These are phyloP conservation scores for Ehretia macrophylla DNA, from an alignment of 257 asterid species.

Conservation along the genomic window DNA sequence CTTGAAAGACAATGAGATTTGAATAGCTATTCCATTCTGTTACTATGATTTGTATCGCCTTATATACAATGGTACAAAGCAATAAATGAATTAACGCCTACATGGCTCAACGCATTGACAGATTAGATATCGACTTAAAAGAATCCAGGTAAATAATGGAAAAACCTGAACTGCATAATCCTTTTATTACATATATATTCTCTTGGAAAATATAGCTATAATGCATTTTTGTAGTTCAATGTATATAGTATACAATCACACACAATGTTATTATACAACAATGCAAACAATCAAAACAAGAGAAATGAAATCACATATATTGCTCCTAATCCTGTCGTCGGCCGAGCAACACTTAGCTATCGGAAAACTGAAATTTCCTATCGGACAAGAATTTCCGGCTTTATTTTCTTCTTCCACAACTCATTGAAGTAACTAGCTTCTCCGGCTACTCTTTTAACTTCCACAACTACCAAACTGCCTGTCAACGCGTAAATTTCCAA, in stretches of 20 bases:
- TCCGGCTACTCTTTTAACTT: constrained; percentile 50
- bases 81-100: not conserved
- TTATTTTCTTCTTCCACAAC: constrained; percentile 44
- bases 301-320: not conserved
- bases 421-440: constrained; percentile 36
- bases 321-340: not conserved
- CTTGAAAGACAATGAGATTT: not conserved
- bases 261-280: not conserved
- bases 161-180: not conserved
- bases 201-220: not conserved
- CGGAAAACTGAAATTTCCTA: constrained; percentile 1
- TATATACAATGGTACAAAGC: not conserved
- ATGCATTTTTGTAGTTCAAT: no score
- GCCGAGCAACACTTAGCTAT: not conserved
- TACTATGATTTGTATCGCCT: not conserved
- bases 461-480: constrained; percentile 50
- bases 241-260: not conserved
- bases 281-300: not conserved
- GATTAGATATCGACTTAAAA: not conserved
- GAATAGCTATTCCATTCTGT: not conserved
- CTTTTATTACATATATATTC: not conserved
- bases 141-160: not conserved
- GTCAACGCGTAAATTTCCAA: constrained; percentile 56
- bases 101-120: not conserved
- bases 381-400: constrained; percentile 39